Conservation (phyloP, 441 rosid species). For the Biscutella laevigata region DNA sequence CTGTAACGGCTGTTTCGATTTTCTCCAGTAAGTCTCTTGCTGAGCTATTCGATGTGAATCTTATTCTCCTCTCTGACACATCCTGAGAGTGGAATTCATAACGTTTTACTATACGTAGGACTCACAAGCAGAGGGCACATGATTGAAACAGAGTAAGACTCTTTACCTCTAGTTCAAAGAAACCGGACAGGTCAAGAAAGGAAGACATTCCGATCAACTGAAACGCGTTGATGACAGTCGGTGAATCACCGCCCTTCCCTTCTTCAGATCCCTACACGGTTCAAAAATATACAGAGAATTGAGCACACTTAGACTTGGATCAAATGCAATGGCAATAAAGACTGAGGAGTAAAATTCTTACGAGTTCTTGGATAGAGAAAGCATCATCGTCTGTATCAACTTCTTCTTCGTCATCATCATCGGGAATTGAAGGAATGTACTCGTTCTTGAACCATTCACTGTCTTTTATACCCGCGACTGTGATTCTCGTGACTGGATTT, state of each 20-base stretch:
- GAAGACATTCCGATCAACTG: constrained; percentile 98
- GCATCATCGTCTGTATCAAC: constrained; percentile 39
- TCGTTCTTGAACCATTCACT: constrained; percentile 75
- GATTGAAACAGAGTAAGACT: not conserved
- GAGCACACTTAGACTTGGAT: constrained; percentile 7
- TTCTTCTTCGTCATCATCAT: constrained; percentile 64
- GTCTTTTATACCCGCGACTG: constrained; percentile 54
- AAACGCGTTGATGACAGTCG: constrained; percentile 68
- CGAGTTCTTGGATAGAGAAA: constrained; percentile 48
- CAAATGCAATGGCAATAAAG: not conserved
- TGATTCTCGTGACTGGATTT: constrained; percentile 62
- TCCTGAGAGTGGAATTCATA: constrained; percentile 34
- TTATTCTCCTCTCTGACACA: constrained; percentile 83
- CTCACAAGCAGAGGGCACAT: constrained; percentile 2
- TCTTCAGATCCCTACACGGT: constrained; percentile 39
- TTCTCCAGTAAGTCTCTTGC: constrained; percentile 65
- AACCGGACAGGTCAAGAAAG: constrained; percentile 89
- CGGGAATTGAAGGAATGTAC: constrained; percentile 48
- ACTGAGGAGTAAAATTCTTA: constrained; percentile 22
- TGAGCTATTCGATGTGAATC: constrained; percentile 79
- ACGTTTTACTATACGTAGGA: not conserved
- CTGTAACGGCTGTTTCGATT: constrained; percentile 56
- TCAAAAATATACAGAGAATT: not conserved
- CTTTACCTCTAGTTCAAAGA: constrained; percentile 86
- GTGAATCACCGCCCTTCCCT: constrained; percentile 48